phyloP scores from a whole-genome alignment of 2,329 filamentous ascomycete species.

The Trichoderma sp. region DNA sequence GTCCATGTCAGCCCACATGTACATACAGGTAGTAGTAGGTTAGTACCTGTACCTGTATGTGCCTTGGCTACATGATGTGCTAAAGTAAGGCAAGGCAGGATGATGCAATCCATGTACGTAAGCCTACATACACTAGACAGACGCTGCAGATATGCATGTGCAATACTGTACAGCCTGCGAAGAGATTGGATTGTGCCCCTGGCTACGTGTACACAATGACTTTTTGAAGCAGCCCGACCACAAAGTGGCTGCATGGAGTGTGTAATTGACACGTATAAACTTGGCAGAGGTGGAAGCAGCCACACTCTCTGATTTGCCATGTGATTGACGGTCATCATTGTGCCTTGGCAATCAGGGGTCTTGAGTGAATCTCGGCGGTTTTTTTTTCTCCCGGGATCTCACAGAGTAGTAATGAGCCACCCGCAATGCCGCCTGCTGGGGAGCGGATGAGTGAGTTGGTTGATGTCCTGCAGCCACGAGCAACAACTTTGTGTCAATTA shows the following conservation, averaged over 20 bases:
- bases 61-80: background rate
- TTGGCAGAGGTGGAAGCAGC: background rate
- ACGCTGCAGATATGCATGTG: background rate
- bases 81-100: background rate
- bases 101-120: constrained; percentile 10
- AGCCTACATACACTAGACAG: background rate
- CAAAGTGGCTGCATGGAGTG: background rate
- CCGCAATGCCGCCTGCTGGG: background rate
- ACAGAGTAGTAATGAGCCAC: background rate
- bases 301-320: background rate
- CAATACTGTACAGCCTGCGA: background rate
- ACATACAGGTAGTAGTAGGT: too few relatives aligned
- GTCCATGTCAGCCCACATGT: background rate
- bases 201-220: background rate
- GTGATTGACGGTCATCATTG: background rate
- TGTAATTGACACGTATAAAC: background rate
- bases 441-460: background rate
- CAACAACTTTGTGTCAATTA: background rate
- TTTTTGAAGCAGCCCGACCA: background rate
- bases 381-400: background rate
- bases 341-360: background rate
- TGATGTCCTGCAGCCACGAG: background rate
- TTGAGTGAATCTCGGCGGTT: background rate
- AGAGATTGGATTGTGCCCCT: background rate
- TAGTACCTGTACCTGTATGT: too few relatives aligned